phyloP scores from a whole-genome alignment of 2,329 filamentous ascomycete genomes.

The Talaromyces albobiverticillius region DNA sequence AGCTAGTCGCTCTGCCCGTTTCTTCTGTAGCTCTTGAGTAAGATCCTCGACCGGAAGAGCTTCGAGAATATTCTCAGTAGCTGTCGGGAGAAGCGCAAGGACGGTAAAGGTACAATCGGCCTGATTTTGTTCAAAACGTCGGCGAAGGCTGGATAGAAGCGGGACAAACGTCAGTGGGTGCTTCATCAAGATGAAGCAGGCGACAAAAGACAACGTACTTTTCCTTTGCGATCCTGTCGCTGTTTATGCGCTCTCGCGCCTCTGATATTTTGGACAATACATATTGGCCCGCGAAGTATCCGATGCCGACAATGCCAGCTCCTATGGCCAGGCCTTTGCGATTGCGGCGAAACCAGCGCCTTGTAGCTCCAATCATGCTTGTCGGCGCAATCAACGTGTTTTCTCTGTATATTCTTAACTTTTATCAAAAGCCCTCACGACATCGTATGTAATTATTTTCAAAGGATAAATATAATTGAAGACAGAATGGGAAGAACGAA shows the following conservation, averaged over 20 bases:
- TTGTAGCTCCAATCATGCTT: constrained; percentile 66
- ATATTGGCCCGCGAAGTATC: constrained; percentile 92
- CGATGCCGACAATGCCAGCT: constrained; percentile 79
- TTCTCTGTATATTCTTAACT: background rate
- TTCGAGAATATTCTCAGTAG: constrained; percentile 82
- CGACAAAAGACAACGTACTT: constrained; percentile 61
- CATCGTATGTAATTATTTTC: constrained; percentile 8
- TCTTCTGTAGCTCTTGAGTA: constrained; percentile 88
- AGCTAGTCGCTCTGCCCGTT: constrained; percentile 72
- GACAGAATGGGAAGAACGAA: background rate
- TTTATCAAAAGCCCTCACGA: constrained; percentile 3
- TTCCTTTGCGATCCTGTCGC: constrained; percentile 91
- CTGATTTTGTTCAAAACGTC: constrained; percentile 97
- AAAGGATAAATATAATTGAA: background rate
- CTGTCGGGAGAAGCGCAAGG: constrained; percentile 88
- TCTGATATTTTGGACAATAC: constrained; percentile 86
- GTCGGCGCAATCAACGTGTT: constrained; percentile 16
- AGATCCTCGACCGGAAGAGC: constrained; percentile 89
- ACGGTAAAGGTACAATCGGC: constrained; percentile 98
- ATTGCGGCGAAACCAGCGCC: constrained; percentile 90
- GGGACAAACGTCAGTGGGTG: constrained; percentile 4
- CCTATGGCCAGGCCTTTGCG: constrained; percentile 85
- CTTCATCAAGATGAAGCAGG: constrained; percentile 2
- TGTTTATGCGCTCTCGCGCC: constrained; percentile 92
- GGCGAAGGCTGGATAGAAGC: constrained; percentile 65